These are phyloP conservation scores for Aspergillus sparsus DNA, from an alignment of 495 filamentous ascomycete genomes.

Conservation along the genomic window DNA sequence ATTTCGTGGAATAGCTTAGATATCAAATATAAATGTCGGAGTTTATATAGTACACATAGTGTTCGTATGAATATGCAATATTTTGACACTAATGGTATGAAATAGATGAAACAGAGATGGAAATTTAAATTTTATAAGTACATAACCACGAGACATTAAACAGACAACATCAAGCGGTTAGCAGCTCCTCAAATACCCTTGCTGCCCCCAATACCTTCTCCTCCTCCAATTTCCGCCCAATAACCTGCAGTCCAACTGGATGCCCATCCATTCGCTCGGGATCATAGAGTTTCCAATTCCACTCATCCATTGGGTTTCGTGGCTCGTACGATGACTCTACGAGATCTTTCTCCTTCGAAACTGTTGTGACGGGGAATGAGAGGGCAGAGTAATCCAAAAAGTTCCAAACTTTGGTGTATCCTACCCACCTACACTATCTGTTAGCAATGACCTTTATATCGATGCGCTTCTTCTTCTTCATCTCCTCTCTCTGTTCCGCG, in stretches of 20 bases:
- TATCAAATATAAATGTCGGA: too few relatives aligned
- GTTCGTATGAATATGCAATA: too few relatives aligned
- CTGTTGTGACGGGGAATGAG: slow-evolving; percentile 55
- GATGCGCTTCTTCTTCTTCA: too few relatives aligned
- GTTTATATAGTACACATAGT: too few relatives aligned
- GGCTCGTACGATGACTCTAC: slow-evolving; percentile 47
- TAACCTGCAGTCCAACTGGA: slow-evolving; percentile 53
- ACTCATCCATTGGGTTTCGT: slow-evolving; percentile 50
- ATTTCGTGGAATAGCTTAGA: too few relatives aligned
- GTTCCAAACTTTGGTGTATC: slow-evolving; percentile 71
- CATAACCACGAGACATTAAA: too few relatives aligned
- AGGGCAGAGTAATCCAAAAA: slow-evolving; percentile 62
- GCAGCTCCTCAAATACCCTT: slow-evolving; percentile 35
- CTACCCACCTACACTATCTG: slow-evolving; percentile 47
- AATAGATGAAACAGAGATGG: too few relatives aligned
- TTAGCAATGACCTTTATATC: neutral
- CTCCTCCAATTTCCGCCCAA: slow-evolving; percentile 53
- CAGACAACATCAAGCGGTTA: too few relatives aligned
- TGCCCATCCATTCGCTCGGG: slow-evolving; percentile 38
- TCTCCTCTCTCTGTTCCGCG: too few relatives aligned
- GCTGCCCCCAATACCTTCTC: slow-evolving; percentile 52
- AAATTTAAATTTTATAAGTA: too few relatives aligned
- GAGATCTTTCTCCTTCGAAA: slow-evolving; percentile 47
- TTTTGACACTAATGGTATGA: too few relatives aligned
- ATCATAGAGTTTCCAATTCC: slow-evolving; percentile 51